Evolutionary conservation across 805 yeast genomes (phyloP), one percentile per base, ranked within the genome.

Genomic region (Metschnikowia chrysomelidarum): DNA sequence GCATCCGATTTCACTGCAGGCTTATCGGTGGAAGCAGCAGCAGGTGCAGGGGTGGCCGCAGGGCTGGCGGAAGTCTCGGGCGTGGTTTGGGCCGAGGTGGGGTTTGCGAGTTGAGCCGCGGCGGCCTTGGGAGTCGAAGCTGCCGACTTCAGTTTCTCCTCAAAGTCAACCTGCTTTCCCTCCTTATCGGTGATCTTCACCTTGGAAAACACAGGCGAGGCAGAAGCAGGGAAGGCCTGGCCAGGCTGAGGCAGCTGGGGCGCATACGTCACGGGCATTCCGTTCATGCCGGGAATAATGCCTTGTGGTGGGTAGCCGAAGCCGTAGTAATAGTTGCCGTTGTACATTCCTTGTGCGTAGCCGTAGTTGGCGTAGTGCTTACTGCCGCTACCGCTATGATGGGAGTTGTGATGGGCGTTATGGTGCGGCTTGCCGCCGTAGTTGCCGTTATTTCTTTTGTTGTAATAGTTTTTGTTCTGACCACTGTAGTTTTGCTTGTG

Each of bases 141-240:
- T n/a, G 48, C 38, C 13, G 41, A 38, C 51, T 57, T 64, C 46
- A 57, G 62, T 53, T 64, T 64, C 28, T 63, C 71, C 34, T 67
- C 71, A 41, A 64, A 62, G 41, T 66, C 69, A 24, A 66, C 58
- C 28, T 56, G 63, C 37, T 60, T 64, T 5, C 72, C 73, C 27
- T 65, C 70, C 49, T 61, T 64, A 35, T 65, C 67, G 23, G 71
- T 66, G 36, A 67, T 54, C 41, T 59, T 65, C 19, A 67, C 57
- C 46, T 58, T 64, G 3, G 44, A 32, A 11, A 51, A 46, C 8
- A 49, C 46, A 15, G 49, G 38, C 19, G 44, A 37, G 10, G 46
- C 21, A n/a, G 30, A 34, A 5, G 28, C 15, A 4, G 50, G 30
- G 26, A 31, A 44, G 16, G 31, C 45, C 20, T 38, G 49, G 13